Base-by-base conservation (phyloP, 108 stramenopile genomes). In the Nitzschia putrida region DNA sequence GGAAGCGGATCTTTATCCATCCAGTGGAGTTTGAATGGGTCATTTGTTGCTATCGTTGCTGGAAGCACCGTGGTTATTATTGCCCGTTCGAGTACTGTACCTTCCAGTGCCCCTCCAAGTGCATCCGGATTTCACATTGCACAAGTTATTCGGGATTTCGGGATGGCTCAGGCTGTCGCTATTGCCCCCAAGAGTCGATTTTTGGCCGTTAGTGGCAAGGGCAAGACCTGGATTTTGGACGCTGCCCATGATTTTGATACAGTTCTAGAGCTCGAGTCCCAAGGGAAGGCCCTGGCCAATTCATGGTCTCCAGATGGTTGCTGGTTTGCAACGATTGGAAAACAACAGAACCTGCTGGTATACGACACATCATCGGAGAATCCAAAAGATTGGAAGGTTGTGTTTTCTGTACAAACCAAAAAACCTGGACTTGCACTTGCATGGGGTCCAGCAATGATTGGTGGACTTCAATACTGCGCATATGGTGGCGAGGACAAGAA, bases 391-490 rank as follows among this genome's bases (percentile, higher is more conserved):
- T 89, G 88, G 88, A 53, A 60, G 23, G 44, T 65, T 20, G 53
- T 89, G 24, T 87, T 86, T 64, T 61, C 83, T 11, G 72, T 89
- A 9, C 50, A 77, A 6, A 75, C 66, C 0, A 66, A 66, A 11
- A 47, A 68, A 3, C 38, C 77, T 21, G 80, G 83, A 9, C 52
- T 60, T 26, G 82, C 88, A n/a, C 73, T 89, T 29, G 83, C 85
- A n/a, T 89, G 88, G 88, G 85, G 82, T 21, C 82, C 82, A 20
- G 55, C 79, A 11, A 68, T 61, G 50, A 53, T 65, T 10, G 74
- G 60, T 41, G 88, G 83, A 25, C 54, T 85, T 43, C 75, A 86
- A 23, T 89, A 89, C 54, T 80, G 85, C 49, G 85, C 88, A 41
- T 89, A 83, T 45, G 85, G 85, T 37, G 88, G 88, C 2, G 83